Percentiles rank a stretch among this genome's conserved stretches.
These are phyloP conservation scores for Paraleonurus japonicus DNA, from an alignment of 257 asterid species.

Conservation along the genomic window DNA sequence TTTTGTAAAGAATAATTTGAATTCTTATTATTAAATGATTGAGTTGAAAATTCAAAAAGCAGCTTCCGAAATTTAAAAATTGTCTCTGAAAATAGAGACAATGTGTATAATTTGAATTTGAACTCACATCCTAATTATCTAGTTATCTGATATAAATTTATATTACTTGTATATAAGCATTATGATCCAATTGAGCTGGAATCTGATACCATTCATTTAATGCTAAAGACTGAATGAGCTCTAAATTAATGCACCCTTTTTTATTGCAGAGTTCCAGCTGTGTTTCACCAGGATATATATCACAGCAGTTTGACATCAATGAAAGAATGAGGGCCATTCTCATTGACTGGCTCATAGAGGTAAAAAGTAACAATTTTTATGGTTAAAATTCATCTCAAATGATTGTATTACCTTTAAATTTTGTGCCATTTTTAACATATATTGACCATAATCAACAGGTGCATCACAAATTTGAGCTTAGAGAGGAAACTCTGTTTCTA, in stretches of 20 bases:
- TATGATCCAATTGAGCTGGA: slow-evolving; percentile 19
- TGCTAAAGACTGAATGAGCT: slow-evolving; percentile 2
- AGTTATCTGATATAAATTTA: background rate
- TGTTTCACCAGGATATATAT: slow-evolving; percentile 82
- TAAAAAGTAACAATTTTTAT: slow-evolving; percentile 7
- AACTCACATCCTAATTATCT: background rate
- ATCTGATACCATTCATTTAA: background rate
- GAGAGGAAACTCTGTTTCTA: slow-evolving; percentile 79
- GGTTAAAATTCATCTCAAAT: background rate
- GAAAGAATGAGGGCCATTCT: slow-evolving; percentile 87
- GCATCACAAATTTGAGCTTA: slow-evolving; percentile 88
- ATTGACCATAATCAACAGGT: slow-evolving; percentile 47
- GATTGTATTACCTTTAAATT: background rate
- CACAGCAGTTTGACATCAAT: slow-evolving; percentile 73
- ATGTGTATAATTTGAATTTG: slow-evolving; percentile 21
- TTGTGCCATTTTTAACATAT: background rate
- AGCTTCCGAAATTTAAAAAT: background rate
- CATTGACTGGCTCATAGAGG: slow-evolving; percentile 96
- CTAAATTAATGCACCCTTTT: background rate
- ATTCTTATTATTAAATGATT: background rate
- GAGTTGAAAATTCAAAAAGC: background rate
- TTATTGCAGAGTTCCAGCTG: slow-evolving; percentile 74
- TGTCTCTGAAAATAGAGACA: slow-evolving; percentile 20
- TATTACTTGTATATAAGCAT: background rate
- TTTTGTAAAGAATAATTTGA: background rate